Base-by-base conservation (phyloP, 2,329 filamentous ascomycete species). In the Endoconidiophora laricicola region DNA sequence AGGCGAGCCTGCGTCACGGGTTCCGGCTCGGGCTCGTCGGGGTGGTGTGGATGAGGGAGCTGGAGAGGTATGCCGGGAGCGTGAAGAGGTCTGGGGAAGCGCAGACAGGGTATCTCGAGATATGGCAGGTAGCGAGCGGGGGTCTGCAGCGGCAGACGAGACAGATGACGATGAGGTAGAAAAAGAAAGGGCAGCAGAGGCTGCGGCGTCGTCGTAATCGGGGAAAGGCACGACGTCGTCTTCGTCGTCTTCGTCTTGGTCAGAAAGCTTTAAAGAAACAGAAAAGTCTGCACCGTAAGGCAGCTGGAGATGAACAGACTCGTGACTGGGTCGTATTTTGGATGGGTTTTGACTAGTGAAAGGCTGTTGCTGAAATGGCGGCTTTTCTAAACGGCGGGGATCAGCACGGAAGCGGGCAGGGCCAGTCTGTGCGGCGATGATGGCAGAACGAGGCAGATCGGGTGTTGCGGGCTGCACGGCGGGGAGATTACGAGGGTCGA, bases 351-450 rank as follows among this genome's bases (percentile, higher is more conserved):
- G 42, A 12, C 47, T 44, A 44, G 44, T 53, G 52, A 53, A 53
- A 24, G 48, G 48, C 29, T 33, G 29, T 40, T 53, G 52, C 36
- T 53, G 52, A 45, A 53, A 53, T 5, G 52, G 52, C 33, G 52
- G 52, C 24, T 53, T 50, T 46, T 53, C 52, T 33, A 54, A 26
- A 43, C 49, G 52, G 24, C 52, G 52, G 46, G 48, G 52, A 48
- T 54, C 52, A 44, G 48, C 52, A 51, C 52, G 48, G 52, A 54
- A 54, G 20, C 52, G 52, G 48, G 52, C 52, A 46, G 52, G 52
- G 20, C 52, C 52, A 46, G 52, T 54, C 49, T 54, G 54, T 49
- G 54, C 53, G 49, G 54, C 54, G 41, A 56, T 56, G 9, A 55
- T 52, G 40, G 54, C 54, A 5, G 54, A 54, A 18, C 54, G 54